phyloP scores from a whole-genome alignment of 2,329 filamentous ascomycete species.

The Scedosporium minutisporum region DNA sequence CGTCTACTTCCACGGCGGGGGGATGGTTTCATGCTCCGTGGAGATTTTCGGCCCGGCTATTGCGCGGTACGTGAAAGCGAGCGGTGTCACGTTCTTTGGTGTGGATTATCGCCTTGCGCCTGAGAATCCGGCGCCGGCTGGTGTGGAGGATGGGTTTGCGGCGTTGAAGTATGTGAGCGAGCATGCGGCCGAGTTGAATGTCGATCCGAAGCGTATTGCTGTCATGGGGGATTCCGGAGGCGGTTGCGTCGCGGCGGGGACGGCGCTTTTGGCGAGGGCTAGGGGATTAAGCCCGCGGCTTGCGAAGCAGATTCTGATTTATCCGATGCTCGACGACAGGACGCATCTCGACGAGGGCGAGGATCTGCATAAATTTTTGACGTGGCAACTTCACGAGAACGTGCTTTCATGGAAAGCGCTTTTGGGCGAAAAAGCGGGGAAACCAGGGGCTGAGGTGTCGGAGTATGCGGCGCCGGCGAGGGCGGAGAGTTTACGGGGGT shows the following conservation, averaged over 20 bases:
- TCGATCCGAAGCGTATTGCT: conserved; percentile 12
- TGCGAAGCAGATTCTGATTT: conserved; percentile 20
- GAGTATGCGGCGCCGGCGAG: conserved; percentile 15
- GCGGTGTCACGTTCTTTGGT: conserved; percentile 23
- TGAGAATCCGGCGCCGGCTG: conserved; percentile 26
- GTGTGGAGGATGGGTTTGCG: conserved; percentile 25
- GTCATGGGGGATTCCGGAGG: conserved; percentile 15
- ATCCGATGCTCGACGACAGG: conserved; percentile 25
- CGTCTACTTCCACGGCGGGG: conserved; percentile 31
- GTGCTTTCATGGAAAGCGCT: conserved; percentile 15
- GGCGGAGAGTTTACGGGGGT: conserved; percentile 13
- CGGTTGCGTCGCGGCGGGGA: conserved; percentile 13
- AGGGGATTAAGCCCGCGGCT: conserved; percentile 13
- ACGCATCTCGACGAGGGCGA: conserved; percentile 9
- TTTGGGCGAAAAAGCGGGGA: conserved; percentile 10
- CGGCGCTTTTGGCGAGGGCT: conserved; percentile 29
- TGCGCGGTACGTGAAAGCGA: conserved; percentile 15
- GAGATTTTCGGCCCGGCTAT: conserved; percentile 17
- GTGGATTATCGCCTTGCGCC: conserved; percentile 34
- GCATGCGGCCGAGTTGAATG: conserved; percentile 13
- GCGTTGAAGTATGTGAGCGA: conserved; percentile 16
- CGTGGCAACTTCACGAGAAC: conserved; percentile 13
- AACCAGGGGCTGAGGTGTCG: conserved; percentile 10
- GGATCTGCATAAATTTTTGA: background rate
- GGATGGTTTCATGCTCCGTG: conserved; percentile 23